Conservation (phyloP, 2,329 filamentous ascomycete species). For the Monilinia polystroma region DNA sequence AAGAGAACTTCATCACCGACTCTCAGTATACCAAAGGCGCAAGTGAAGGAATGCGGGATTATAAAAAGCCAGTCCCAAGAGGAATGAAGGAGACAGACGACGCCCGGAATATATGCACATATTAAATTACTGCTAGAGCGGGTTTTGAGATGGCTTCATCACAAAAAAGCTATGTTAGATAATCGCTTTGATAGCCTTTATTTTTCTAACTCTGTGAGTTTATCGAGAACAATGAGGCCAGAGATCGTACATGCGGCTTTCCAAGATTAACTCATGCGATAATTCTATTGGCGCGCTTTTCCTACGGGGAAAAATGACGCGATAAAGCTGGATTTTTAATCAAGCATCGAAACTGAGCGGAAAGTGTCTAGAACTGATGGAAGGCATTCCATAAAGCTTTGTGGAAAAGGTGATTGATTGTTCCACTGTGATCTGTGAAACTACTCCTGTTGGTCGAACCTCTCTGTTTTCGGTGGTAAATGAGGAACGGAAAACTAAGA, state of each 20-base stretch:
- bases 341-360: background rate
- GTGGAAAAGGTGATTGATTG: too few species aligned
- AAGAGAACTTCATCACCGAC: background rate
- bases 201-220: background rate
- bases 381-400: background rate
- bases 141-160: background rate
- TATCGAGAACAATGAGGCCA: background rate
- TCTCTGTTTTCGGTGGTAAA: background rate
- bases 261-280: background rate
- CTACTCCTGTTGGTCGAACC: background rate
- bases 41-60: background rate
- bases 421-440: background rate
- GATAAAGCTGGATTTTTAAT: background rate
- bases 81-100: background rate
- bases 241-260: background rate
- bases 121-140: background rate
- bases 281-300: slow-evolving; percentile 4
- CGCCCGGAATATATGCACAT: background rate
- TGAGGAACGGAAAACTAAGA: background rate
- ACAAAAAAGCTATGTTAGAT: slow-evolving; percentile 4
- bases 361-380: background rate
- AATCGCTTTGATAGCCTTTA: background rate
- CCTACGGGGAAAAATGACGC: background rate
- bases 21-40: background rate
- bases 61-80: background rate